Evolutionary conservation across 352 stramenopile species (phyloP), one percentile per base, ranked within the genome.

Genomic region (Globisporangium recalcitrans): DNA sequence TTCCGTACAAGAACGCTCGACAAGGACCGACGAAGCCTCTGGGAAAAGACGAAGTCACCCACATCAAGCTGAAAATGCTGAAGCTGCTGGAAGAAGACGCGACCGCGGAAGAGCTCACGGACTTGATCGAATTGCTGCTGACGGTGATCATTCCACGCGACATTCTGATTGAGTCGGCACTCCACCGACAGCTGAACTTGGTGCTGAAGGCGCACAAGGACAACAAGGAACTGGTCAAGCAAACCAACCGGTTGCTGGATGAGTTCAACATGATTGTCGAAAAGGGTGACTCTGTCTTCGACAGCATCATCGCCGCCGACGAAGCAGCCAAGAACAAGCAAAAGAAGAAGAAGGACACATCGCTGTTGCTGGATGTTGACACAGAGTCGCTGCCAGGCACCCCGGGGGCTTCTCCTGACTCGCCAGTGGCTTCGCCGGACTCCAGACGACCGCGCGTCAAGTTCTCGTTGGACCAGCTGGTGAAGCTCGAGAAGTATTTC

Each of bases 61-160:
- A 93, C 58, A 80, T 95, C 42, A 92, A 95, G 68, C 74, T 93
- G 61, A 90, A 86, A 60, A 90, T 95, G 77, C 68, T 93, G 10
- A 91, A 93, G 65, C 67, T 92, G 32, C 60, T 95, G 11, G 85
- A 95, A 65, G 83, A 95, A 66, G 85, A 91, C 62, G 83, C 83
- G 4, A 71, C 83, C 22, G 76, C 83, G 26, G 85, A 95, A 49
- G 79, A 88, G 47, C 64, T 91, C 22, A 95, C 85, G 9, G 85
- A 95, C 31, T 71, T 95, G 16, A 83, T 95, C 22, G 85, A 95
- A 68, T 61, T 95, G 47, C 54, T 95, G 47, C 63, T 92, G 7
- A 91, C 85, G 1, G 80, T 93, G 38, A 83, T 88, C 22, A 90
- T 95, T 29, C 83, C 85, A 3, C 74, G 72, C 16, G 73, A 85